phyloP scores from a whole-genome alignment of 1,284 basidiomycete genomes.

The Cutaneotrichosporon cavernicola region DNA sequence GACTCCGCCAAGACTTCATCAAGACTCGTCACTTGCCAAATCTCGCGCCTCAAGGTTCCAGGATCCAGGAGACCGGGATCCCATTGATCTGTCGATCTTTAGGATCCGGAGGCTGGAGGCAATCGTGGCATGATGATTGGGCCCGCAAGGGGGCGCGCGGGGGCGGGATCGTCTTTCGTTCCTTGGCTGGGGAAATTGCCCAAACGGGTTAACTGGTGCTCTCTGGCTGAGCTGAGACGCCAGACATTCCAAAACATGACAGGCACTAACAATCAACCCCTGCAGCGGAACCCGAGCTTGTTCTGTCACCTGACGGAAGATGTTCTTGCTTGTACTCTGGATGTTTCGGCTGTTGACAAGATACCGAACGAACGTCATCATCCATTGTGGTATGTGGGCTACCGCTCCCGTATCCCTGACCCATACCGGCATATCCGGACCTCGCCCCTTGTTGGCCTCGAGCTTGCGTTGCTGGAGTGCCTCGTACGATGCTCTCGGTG shows the following conservation, averaged over 20 bases:
- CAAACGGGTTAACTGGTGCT: not conserved
- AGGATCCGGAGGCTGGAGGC: not conserved
- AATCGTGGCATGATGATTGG: too few relatives aligned
- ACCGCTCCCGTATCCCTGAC: conserved; percentile 1
- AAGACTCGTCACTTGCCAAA: too few relatives aligned
- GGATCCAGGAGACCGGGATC: not conserved
- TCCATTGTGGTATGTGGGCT: not conserved
- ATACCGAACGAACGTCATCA: not conserved
- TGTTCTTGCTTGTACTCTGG: not conserved
- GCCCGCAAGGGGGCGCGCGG: too few relatives aligned
- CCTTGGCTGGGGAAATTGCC: too few relatives aligned
- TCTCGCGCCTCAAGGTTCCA: not conserved
- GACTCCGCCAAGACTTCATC: too few relatives aligned
- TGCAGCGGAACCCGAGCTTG: not conserved
- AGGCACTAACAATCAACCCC: not conserved
- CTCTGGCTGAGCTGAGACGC: not conserved
- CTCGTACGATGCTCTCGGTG: not conserved
- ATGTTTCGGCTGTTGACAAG: not conserved
- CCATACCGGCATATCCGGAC: not conserved
- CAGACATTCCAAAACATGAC: not conserved
- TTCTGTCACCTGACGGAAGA: not conserved
- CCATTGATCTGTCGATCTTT: too few relatives aligned
- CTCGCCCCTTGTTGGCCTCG: not conserved
- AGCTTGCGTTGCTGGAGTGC: not conserved
- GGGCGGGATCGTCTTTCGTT: too few relatives aligned